Evolutionary conservation across 2,329 filamentous ascomycete species (phyloP).

Genomic region (Zymoseptoria crescenta): DNA sequence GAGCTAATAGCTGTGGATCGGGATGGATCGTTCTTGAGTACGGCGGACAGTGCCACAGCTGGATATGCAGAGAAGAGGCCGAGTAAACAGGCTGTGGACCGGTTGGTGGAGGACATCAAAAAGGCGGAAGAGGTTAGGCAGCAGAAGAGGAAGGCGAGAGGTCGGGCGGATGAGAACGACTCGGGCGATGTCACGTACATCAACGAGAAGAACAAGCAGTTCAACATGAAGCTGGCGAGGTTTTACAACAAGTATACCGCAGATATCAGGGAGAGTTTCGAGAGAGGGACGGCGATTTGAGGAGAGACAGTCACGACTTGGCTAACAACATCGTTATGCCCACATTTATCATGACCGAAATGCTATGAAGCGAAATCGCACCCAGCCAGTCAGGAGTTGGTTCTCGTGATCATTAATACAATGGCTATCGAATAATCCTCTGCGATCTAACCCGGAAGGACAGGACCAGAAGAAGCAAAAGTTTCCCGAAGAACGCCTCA

Average conservation of each 20-base stretch:
- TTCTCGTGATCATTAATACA: neutral
- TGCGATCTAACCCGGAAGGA: neutral
- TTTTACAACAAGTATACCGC: slow-evolving; percentile 99
- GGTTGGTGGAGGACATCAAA: slow-evolving; percentile 74
- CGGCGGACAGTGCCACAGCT: slow-evolving; percentile 65
- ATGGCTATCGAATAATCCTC: neutral
- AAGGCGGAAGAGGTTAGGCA: slow-evolving; percentile 81
- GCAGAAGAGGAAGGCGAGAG: slow-evolving; percentile 77
- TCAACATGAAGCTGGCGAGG: slow-evolving; percentile 90
- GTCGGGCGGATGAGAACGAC: slow-evolving; percentile 57
- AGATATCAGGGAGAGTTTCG: slow-evolving; percentile 95
- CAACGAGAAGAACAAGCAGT: slow-evolving; percentile 99
- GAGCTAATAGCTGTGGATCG: slow-evolving; percentile 92
- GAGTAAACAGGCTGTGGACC: slow-evolving; percentile 77
- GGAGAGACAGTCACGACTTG: neutral
- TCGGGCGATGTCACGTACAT: slow-evolving; percentile 97
- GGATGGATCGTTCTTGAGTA: slow-evolving; percentile 84
- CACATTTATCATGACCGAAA: neutral
- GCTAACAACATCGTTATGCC: neutral
- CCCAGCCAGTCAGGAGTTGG: neutral
- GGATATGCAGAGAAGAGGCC: slow-evolving; percentile 80
- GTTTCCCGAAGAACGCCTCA: neutral
- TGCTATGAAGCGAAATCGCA: neutral
- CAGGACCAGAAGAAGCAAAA: neutral
- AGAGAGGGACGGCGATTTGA: slow-evolving; percentile 92